A percentile compares a stretch with the other conserved stretches of the same genome.
Evolutionary conservation across 805 yeast genomes (phyloP).

Genomic region (Candida xiaguanensis): DNA sequence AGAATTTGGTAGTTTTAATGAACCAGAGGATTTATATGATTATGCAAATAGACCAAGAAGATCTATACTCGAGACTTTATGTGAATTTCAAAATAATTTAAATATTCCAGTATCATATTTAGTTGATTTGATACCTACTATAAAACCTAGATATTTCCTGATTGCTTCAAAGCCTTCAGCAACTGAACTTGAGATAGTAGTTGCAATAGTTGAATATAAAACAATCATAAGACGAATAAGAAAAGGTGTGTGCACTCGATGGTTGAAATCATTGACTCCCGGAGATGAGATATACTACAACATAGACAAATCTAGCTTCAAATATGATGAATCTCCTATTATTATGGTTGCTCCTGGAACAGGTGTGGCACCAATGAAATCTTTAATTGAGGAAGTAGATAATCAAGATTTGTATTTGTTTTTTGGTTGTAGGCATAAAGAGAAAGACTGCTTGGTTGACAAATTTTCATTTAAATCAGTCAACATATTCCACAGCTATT

Average conservation of each 20-base stretch:
- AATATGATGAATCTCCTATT: constrained; percentile 33
- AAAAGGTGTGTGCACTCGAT: constrained; percentile 77
- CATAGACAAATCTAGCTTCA: constrained; percentile 42
- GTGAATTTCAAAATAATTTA: constrained; percentile 72
- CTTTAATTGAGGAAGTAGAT: constrained; percentile 48
- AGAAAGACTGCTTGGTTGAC: constrained; percentile 67
- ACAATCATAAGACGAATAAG: constrained; percentile 76
- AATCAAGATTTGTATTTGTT: constrained; percentile 49
- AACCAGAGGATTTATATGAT: constrained; percentile 77
- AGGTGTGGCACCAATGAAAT: constrained; percentile 91
- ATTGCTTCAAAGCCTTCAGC: constrained; percentile 62
- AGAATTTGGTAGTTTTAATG: constrained; percentile 71
- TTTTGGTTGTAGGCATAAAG: constrained; percentile 66
- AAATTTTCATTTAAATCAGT: constrained; percentile 40
- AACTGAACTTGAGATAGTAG: constrained; percentile 56
- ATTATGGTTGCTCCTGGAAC: constrained; percentile 91
- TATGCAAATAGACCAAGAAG: constrained; percentile 93
- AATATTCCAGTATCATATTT: constrained; percentile 72
- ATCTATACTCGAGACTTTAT: constrained; percentile 75
- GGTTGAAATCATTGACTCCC: constrained; percentile 50
- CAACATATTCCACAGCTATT: constrained; percentile 39
- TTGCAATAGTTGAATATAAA: constrained; percentile 83
- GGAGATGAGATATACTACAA: constrained; percentile 54
- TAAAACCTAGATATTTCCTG: constrained; percentile 81
- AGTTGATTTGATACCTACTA: constrained; percentile 71